Conservation (phyloP, 306 rosid genomes). For the Alnus glutinosa region DNA sequence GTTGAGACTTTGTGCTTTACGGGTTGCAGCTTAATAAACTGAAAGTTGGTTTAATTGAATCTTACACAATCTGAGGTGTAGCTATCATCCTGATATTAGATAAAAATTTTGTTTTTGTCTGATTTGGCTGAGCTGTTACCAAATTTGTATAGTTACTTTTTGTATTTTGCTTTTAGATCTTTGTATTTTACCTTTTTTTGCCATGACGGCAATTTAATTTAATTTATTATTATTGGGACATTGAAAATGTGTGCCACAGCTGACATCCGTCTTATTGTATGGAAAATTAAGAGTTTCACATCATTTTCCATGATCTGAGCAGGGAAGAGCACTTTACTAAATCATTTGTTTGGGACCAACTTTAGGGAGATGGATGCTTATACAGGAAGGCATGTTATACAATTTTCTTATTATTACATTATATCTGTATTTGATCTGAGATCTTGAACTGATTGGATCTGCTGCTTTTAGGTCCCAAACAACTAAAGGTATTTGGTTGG, state of each 20-base stretch:
- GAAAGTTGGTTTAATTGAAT: background rate
- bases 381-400: conserved; percentile 75
- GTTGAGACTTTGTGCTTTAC: background rate
- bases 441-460: conserved; percentile 21
- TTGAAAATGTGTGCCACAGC: background rate
- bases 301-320: conserved; percentile 32
- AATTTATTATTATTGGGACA: background rate
- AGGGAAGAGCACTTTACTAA: conserved; percentile 95
- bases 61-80: conserved; percentile 1
- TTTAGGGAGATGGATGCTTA: conserved; percentile 99
- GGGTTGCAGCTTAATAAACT: background rate
- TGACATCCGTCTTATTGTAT: background rate
- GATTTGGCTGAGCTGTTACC: background rate
- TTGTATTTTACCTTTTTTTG: conserved; percentile 4
- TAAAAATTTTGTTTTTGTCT: background rate
- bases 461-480: conserved; percentile 84
- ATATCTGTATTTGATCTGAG: conserved; percentile 6
- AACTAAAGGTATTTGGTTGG: conserved; percentile 98
- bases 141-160: background rate
- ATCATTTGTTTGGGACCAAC: conserved; percentile 74
- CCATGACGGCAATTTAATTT: background rate
- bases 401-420: conserved; percentile 10
- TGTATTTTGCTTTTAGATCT: background rate
- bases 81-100: conserved; percentile 16
- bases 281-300: conserved; percentile 7